These are phyloP conservation scores for Chondrus crispus DNA, from an alignment of 23 red algal genomes.

Conservation along the genomic window DNA sequence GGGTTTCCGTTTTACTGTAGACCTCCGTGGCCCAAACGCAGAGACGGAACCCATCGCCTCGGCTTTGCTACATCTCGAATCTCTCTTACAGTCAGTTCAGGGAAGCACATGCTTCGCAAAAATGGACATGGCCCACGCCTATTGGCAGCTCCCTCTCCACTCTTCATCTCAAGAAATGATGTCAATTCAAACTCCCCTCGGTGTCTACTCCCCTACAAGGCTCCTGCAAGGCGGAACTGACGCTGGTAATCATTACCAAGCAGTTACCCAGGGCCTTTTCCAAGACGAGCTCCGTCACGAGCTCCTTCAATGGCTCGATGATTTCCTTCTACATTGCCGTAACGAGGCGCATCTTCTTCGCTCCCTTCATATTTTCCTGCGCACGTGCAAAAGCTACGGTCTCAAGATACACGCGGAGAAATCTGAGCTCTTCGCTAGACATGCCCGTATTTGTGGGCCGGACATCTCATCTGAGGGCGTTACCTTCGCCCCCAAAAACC, in stretches of 20 bases:
- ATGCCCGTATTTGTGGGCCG: not conserved
- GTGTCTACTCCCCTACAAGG: not conserved
- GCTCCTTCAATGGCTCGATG: not conserved
- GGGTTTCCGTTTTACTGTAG: constrained; percentile 6
- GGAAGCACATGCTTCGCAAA: constrained; percentile 2
- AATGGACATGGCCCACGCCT: constrained; percentile 1
- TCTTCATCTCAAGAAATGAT: not conserved
- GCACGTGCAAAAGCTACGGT: not conserved
- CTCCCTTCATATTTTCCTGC: not conserved
- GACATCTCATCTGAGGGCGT: not conserved
- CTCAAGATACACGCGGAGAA: not conserved
- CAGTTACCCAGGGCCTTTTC: no score
- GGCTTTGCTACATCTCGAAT: not conserved
- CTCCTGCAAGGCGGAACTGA: constrained; percentile 10
- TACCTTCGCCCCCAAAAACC: not conserved
- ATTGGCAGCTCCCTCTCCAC: constrained; percentile 21
- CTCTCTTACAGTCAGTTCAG: not conserved
- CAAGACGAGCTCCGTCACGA: no score
- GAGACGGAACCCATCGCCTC: not conserved
- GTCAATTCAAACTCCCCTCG: constrained; percentile 15
- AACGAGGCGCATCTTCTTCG: not conserved
- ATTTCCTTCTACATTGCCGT: not conserved
- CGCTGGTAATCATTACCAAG: not conserved
- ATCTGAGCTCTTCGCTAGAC: not conserved
- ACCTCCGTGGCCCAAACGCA: not conserved